Evolutionary conservation across 192 early-diverging fungal genomes (phyloP).

Genomic region (Backusella tarrabulga): DNA sequence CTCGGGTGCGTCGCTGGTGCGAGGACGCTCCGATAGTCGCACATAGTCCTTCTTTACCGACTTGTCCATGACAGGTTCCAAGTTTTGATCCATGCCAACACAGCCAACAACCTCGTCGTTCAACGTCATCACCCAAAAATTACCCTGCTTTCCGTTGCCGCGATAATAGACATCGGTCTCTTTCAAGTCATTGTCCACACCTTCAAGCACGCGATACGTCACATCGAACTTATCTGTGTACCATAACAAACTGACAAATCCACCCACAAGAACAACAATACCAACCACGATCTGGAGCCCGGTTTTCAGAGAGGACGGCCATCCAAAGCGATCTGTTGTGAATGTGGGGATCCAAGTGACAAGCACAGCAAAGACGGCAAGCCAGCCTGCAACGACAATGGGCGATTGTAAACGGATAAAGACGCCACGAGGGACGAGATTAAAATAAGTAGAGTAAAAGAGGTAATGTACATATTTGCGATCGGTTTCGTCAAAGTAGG

Average conservation of each 20-base stretch:
- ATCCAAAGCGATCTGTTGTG: not conserved
- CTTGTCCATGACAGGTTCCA: constrained; percentile 1
- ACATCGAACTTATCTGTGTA: constrained; percentile 36
- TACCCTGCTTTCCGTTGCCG: constrained; percentile 12
- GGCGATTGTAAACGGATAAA: constrained; percentile 24
- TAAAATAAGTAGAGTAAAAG: constrained; percentile 37
- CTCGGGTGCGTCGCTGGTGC: not conserved
- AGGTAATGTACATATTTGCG: constrained; percentile 36
- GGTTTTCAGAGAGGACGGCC: not conserved
- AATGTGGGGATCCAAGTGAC: constrained; percentile 5
- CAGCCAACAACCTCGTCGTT: constrained; percentile 32
- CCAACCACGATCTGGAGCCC: constrained; percentile 8
- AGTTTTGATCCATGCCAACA: constrained; percentile 29
- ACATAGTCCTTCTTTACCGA: not conserved
- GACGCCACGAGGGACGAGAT: constrained; percentile 33
- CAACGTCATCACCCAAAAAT: constrained; percentile 40
- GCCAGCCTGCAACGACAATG: constrained; percentile 1
- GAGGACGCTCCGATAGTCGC: not conserved
- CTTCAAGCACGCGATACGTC: constrained; percentile 20
- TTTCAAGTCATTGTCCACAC: constrained; percentile 32
- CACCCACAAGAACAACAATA: constrained; percentile 7
- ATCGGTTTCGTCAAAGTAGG: constrained; percentile 33
- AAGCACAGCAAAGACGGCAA: constrained; percentile 3
- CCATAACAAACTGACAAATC: constrained; percentile 20
- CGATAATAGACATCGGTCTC: constrained; percentile 33